Evolutionary conservation across 768 basidiomycete species (phyloP).

Genomic region (Panellus pusillus): DNA sequence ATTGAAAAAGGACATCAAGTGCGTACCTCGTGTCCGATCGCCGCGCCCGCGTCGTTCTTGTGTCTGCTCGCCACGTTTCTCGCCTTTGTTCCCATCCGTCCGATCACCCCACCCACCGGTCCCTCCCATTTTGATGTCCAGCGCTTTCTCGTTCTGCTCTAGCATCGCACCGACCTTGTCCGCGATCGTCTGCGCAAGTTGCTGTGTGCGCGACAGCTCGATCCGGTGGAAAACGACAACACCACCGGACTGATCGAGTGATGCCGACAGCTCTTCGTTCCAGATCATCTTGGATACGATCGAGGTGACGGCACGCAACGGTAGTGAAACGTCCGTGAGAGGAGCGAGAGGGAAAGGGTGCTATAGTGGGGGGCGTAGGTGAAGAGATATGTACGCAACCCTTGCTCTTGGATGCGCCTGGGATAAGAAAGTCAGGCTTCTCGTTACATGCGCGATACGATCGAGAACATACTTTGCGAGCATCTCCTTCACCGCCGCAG

Average conservation of each 20-base stretch:
- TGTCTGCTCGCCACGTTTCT: constrained; percentile 77
- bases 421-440: constrained; percentile 5
- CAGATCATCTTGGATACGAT: constrained; percentile 99
- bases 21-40: constrained; percentile 63
- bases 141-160: constrained; percentile 88
- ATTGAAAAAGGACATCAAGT: background rate
- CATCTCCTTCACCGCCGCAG: constrained; percentile 88
- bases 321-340: constrained; percentile 87
- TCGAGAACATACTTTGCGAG: constrained; percentile 69
- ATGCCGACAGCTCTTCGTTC: constrained; percentile 92
- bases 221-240: constrained; percentile 93
- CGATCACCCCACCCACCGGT: constrained; percentile 64
- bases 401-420: constrained; percentile 98
- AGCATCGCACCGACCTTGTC: constrained; percentile 85
- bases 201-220: constrained; percentile 85
- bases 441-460: background rate
- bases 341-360: constrained; percentile 83
- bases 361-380: constrained; percentile 95
- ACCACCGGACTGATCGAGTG: constrained; percentile 86
- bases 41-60: constrained; percentile 77
- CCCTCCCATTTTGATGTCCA: constrained; percentile 82
- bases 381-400: constrained; percentile 94
- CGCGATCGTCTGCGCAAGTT: constrained; percentile 84
- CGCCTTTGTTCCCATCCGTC: constrained; percentile 68
- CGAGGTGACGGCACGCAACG: constrained; percentile 79